A percentile compares a stretch with the other conserved stretches of the same genome.
Conservation (phyloP, 2,329 filamentous ascomycete genomes). For the Colletotrichum sidae region DNA sequence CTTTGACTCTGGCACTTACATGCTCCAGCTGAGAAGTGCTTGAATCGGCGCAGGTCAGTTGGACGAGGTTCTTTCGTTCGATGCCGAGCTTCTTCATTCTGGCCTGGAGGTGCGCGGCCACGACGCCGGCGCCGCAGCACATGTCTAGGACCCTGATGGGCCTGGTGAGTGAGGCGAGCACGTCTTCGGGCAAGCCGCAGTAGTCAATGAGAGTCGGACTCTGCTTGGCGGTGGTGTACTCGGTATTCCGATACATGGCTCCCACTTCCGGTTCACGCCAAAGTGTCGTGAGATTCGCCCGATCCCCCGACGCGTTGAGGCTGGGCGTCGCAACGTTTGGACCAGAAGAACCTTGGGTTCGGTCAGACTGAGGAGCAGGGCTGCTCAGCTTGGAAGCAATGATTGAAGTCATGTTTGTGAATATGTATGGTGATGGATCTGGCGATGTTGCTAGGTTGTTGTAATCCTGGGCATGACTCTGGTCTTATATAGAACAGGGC, state of each 20-base stretch:
- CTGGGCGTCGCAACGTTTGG: no score
- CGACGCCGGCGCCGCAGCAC: conserved; percentile 24
- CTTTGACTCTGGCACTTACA: conserved; percentile 6
- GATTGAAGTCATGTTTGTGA: no score
- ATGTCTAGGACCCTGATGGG: conserved; percentile 20
- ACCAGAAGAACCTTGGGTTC: no score
- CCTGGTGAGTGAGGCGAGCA: conserved; percentile 1
- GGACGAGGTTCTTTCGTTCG: not conserved
- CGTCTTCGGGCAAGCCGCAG: conserved; percentile 1
- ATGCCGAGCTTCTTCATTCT: not conserved
- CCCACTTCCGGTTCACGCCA: conserved; percentile 11
- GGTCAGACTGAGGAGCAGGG: no score
- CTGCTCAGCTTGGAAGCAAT: no score
- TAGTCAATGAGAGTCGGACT: conserved; percentile 12
- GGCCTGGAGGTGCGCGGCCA: conserved; percentile 1
- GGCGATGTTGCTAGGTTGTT: no score
- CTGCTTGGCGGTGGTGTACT: conserved; percentile 1
- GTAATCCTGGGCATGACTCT: no score
- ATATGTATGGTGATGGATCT: no score
- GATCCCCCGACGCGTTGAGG: conserved; percentile 11
- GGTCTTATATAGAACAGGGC: no score
- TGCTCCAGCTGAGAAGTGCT: conserved; percentile 11
- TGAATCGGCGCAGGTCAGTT: conserved; percentile 11
- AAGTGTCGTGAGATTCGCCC: conserved; percentile 13
- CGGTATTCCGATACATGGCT: conserved; percentile 17